phyloP scores from a whole-genome alignment of 345 rosid genomes.

The Syzygium aqueum region DNA sequence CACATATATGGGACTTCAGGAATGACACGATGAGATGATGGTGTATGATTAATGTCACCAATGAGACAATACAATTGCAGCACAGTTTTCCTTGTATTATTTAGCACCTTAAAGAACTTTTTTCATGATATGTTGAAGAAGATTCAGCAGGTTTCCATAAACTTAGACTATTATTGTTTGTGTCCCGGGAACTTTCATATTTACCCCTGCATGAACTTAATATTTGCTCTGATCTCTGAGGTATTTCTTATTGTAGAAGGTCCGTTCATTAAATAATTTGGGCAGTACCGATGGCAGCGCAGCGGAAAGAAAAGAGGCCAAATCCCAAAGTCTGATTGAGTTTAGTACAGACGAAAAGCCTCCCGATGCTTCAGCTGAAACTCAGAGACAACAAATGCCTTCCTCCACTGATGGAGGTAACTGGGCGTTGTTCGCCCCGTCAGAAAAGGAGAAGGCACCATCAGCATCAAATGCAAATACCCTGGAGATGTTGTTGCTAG shows the following conservation, averaged over 20 bases:
- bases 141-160: not conserved
- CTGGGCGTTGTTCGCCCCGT: constrained; percentile 14
- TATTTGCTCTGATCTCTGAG: not conserved
- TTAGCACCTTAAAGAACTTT: not conserved
- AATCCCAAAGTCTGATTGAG: constrained; percentile 31
- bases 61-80: not conserved
- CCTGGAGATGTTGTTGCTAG: constrained; percentile 52
- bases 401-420: constrained; percentile 13
- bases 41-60: not conserved
- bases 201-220: not conserved
- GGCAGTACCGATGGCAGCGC: constrained; percentile 2
- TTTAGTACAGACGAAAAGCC: constrained; percentile 12
- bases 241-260: constrained; percentile 25
- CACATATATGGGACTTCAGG: not conserved
- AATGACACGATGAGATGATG: not conserved
- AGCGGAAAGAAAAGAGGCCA: constrained; percentile 7
- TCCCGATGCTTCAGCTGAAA: constrained; percentile 4
- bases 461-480: constrained; percentile 31
- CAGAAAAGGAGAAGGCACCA: constrained; percentile 13
- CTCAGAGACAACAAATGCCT: constrained; percentile 7
- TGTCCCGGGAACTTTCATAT: not conserved
- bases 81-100: not conserved
- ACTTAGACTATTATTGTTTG: not conserved
- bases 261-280: constrained; percentile 10
- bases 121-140: not conserved